phyloP scores from a whole-genome alignment of 441 rosid species.

The Breynia disticha region DNA sequence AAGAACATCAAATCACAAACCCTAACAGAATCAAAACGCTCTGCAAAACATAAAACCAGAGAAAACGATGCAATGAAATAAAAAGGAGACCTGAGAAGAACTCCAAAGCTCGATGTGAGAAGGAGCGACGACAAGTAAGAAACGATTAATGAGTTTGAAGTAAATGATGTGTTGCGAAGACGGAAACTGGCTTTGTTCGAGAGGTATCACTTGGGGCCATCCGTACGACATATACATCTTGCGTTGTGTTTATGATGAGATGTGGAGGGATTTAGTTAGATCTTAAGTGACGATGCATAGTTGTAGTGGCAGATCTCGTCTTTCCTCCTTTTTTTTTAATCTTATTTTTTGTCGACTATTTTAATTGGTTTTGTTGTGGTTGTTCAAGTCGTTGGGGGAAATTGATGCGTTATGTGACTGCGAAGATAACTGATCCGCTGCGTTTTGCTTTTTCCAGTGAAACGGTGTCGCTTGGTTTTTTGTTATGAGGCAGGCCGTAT shows the following conservation, averaged over 20 bases:
- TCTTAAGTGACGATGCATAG: too few relatives aligned
- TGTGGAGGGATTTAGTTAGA: too few relatives aligned
- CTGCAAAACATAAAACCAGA: neutral
- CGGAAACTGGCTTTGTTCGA: conserved; percentile 51
- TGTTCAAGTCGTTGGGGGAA: too few relatives aligned
- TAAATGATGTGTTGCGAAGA: conserved; percentile 67
- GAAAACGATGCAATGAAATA: conserved; percentile 1
- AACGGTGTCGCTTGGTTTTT: too few relatives aligned
- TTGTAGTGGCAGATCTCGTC: neutral
- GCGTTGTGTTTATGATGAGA: too few relatives aligned
- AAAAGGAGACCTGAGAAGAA: conserved; percentile 61
- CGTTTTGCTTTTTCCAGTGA: too few relatives aligned
- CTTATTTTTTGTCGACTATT: neutral
- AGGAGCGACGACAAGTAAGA: conserved; percentile 70
- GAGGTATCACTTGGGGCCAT: conserved; percentile 96
- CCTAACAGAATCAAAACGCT: conserved; percentile 7
- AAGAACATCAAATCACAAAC: conserved; percentile 1
- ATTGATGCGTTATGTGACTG: too few relatives aligned
- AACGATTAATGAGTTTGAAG: conserved; percentile 53
- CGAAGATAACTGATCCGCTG: too few relatives aligned
- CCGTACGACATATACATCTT: conserved; percentile 94
- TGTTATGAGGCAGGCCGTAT: too few relatives aligned
- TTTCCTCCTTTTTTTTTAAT: neutral
- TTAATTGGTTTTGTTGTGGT: too few relatives aligned
- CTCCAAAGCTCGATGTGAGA: conserved; percentile 92